Base-by-base conservation (phyloP, 2,329 filamentous ascomycete species). In the Taxawa tesnikishii region DNA sequence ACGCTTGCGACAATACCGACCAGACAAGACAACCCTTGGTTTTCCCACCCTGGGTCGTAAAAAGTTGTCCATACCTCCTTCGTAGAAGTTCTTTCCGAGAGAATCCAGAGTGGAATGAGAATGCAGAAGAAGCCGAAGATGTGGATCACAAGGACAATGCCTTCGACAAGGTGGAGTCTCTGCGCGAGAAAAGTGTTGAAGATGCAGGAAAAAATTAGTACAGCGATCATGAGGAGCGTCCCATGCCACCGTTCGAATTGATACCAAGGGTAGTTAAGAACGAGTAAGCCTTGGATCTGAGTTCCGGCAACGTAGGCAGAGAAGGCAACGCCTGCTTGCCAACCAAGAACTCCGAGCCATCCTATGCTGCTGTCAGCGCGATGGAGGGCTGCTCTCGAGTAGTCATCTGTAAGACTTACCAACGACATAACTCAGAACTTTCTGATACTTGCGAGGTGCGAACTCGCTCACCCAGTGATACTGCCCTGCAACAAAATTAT, bases 401-500 rank as follows among this genome's bases (percentile, higher is more conserved):
- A n/a, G n/a, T n/a, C n/a, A n/a, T n/a, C n/a, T n/a, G n/a, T n/a
- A n/a, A n/a, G n/a, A n/a, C n/a, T n/a, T n/a, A n/a, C n/a, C n/a
- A 28, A 63, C 62, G 11, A 67, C 46, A 42, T 74, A 76, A 38
- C 65, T 70, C 2, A 73, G 50, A 23, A 66, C 60, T 34, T 65
- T 69, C 40, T 73, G 31, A 18, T 29, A 23, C 6, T 26, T 19
- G 6, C 28, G 15, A n/a, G 62, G 61, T 4, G 59, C 59, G 14
- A 64, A 55, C 17, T 63, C 50, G 67, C 61, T 69, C 2, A 71
- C 67, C 68, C 67, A 73, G 40, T 71, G 67, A 39, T 73, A 73
- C 41, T 74, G 69, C 2, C 70, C 70, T n/a, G n/a, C n/a, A n/a
- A n/a, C n/a, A n/a, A n/a, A n/a, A n/a, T n/a, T n/a, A n/a, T n/a